These are phyloP conservation scores for Fusarium anguioides DNA, from an alignment of 2,329 filamentous ascomycete genomes.

Conservation along the genomic window DNA sequence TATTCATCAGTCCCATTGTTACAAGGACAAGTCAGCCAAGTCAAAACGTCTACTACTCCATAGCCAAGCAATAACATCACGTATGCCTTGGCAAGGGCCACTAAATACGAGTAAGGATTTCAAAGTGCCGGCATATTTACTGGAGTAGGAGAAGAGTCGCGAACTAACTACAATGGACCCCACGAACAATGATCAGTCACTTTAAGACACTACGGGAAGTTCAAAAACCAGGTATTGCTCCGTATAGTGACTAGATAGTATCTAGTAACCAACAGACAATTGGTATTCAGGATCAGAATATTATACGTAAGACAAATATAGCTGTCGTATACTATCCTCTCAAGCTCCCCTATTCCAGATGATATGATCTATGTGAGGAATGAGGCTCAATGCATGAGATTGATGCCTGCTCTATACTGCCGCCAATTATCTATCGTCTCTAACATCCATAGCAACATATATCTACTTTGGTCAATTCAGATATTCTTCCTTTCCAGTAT, in stretches of 20 bases:
- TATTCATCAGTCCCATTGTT: background rate
- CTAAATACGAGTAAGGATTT: background rate
- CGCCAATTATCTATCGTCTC: background rate
- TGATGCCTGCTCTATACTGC: background rate
- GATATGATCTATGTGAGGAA: background rate
- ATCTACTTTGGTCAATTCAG: background rate
- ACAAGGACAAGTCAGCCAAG: background rate
- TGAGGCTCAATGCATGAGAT: background rate
- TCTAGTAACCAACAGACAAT: background rate
- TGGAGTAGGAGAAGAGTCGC: background rate
- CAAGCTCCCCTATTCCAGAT: background rate
- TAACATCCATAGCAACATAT: background rate
- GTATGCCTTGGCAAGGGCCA: background rate
- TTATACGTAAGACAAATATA: background rate
- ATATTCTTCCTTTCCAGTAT: background rate
- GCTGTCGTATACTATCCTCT: background rate
- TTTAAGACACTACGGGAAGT: too few relatives aligned
- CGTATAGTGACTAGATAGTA: background rate
- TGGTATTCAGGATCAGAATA: background rate
- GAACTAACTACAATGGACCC: background rate
- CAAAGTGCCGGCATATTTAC: background rate
- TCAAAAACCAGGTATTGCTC: background rate
- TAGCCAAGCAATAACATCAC: background rate
- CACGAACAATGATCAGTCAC: background rate
- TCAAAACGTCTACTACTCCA: background rate